Evolutionary conservation across 305 asterid genomes (phyloP).

Genomic region (Rubia occidens): DNA sequence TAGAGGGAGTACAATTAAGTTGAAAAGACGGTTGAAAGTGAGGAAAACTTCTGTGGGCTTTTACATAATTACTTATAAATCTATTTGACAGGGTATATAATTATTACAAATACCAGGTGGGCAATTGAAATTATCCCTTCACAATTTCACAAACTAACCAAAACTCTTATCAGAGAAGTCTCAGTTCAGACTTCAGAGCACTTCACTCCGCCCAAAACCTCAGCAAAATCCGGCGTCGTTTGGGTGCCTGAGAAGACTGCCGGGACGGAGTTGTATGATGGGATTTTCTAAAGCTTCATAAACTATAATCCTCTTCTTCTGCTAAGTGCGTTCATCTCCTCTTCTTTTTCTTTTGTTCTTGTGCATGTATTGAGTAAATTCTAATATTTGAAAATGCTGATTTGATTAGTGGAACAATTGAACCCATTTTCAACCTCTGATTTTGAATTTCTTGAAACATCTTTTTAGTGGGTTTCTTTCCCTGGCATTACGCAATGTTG

Average conservation of each 20-base stretch:
- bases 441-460: neutral
- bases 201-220: neutral
- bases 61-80: neutral
- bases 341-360: neutral
- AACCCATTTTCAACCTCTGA: neutral
- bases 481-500: neutral
- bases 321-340: neutral
- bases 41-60: neutral
- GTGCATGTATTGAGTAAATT: neutral
- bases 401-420: neutral
- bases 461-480: neutral
- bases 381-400: neutral
- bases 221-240: neutral
- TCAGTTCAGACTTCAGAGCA: neutral
- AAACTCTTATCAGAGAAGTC: neutral
- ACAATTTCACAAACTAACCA: neutral
- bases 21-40: too few species aligned
- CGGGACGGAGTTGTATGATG: neutral
- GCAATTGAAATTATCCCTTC: constrained; percentile 3
- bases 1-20: too few species aligned
- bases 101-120: neutral
- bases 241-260: constrained; percentile 1
- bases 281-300: constrained; percentile 10
- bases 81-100: neutral
- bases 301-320: neutral